These are phyloP conservation scores for Pezicula neosporulosa DNA, from an alignment of 2,329 filamentous ascomycete genomes.

Conservation along the genomic window DNA sequence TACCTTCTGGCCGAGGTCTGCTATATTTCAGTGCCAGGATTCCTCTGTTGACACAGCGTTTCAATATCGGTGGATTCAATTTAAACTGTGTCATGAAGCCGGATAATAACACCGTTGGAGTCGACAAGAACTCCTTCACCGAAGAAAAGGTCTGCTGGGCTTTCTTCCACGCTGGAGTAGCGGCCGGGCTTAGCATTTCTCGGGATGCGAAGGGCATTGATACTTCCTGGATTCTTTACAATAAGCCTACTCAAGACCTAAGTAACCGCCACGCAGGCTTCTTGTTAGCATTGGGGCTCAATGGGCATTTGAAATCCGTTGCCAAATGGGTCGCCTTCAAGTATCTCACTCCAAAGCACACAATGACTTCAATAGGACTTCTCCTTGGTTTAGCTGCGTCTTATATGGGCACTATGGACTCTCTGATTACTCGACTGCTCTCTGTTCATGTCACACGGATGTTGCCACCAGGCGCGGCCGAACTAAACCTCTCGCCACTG, in stretches of 20 bases:
- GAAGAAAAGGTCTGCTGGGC: constrained; percentile 99
- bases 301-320: constrained; percentile 88
- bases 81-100: constrained; percentile 90
- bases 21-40: constrained; percentile 84
- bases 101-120: constrained; percentile 86
- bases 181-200: constrained; percentile 89
- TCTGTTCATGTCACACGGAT: constrained; percentile 96
- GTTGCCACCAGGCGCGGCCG: constrained; percentile 86
- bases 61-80: constrained; percentile 86
- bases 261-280: constrained; percentile 97
- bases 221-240: constrained; percentile 98
- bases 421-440: constrained; percentile 83
- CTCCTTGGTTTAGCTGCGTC: constrained; percentile 88
- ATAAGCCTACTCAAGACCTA: constrained; percentile 81
- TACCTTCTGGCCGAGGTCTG: constrained; percentile 83
- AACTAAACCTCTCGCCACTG: constrained; percentile 86
- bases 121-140: constrained; percentile 80
- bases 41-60: constrained; percentile 88
- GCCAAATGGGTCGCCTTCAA: constrained; percentile 99
- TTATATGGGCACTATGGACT: constrained; percentile 96
- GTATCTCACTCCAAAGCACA: constrained; percentile 97
- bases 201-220: constrained; percentile 89
- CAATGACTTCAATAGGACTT: constrained; percentile 98
- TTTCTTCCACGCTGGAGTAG: constrained; percentile 95
- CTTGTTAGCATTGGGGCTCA: constrained; percentile 83